phyloP scores from a whole-genome alignment of 306 rosid genomes.

The Luffa aegyptiaca region DNA sequence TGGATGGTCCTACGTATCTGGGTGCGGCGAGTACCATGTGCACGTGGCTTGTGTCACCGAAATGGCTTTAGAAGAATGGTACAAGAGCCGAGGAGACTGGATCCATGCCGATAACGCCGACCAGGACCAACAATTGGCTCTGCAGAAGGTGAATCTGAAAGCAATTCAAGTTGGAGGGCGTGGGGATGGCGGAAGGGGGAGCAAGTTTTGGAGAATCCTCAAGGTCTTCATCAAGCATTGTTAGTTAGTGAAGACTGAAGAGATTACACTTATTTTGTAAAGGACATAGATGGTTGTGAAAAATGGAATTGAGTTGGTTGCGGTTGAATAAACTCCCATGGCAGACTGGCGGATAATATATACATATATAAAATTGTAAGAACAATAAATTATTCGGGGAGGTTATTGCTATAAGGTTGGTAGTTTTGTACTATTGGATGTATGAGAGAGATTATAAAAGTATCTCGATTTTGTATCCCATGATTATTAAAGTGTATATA shows the following conservation, averaged over 20 bases:
- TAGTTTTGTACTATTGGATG: too few relatives aligned
- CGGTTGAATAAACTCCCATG: too few relatives aligned
- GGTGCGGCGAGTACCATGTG: background rate
- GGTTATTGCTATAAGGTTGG: too few relatives aligned
- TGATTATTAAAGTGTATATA: too few relatives aligned
- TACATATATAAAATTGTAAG: too few relatives aligned
- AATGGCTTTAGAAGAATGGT: background rate
- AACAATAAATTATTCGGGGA: too few relatives aligned
- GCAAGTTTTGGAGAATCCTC: background rate
- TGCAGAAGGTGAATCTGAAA: constrained; percentile 8
- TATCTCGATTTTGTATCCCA: too few relatives aligned
- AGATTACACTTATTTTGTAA: background rate
- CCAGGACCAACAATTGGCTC: background rate
- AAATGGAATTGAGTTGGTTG: too few relatives aligned
- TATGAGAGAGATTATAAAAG: too few relatives aligned
- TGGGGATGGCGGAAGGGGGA: background rate
- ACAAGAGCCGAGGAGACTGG: background rate
- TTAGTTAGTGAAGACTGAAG: too few relatives aligned
- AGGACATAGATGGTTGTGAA: too few relatives aligned
- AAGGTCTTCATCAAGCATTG: background rate
- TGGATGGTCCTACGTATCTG: constrained; percentile 18
- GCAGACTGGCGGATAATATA: too few relatives aligned
- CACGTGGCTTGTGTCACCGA: constrained; percentile 11
- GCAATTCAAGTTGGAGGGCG: background rate
- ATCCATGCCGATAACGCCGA: background rate